Evolutionary conservation across 345 rosid genomes (phyloP).

Genomic region (Anastatica hierochuntica): DNA sequence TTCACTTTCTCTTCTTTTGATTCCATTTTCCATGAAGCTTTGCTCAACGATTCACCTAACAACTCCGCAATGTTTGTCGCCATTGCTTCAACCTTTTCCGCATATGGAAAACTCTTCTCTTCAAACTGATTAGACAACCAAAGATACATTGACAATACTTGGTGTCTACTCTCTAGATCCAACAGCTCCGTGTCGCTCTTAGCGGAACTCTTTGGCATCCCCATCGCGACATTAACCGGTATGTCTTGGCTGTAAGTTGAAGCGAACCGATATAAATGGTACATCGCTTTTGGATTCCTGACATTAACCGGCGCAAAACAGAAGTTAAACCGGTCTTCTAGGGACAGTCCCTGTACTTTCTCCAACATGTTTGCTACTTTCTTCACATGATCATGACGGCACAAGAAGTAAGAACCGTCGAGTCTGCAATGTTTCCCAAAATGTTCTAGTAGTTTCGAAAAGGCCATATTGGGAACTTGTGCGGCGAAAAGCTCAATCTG

Average conservation of each 20-base stretch:
- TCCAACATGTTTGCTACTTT: conserved; percentile 95
- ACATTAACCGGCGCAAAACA: conserved; percentile 91
- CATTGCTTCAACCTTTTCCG: conserved; percentile 71
- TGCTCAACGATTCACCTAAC: conserved; percentile 66
- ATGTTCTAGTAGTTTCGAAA: conserved; percentile 56
- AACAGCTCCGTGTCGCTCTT: conserved; percentile 66
- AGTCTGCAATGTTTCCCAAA: conserved; percentile 73
- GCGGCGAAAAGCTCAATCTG: conserved; percentile 88
- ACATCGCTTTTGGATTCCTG: conserved; percentile 87
- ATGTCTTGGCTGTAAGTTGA: conserved; percentile 50
- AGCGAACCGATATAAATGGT: conserved; percentile 71
- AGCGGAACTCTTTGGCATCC: conserved; percentile 84
- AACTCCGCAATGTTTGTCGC: conserved; percentile 66
- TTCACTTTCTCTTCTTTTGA: conserved; percentile 43
- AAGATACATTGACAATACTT: conserved; percentile 77
- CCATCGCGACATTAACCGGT: conserved; percentile 80
- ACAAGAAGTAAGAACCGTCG: conserved; percentile 79
- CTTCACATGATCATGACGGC: conserved; percentile 72
- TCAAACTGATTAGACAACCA: conserved; percentile 84
- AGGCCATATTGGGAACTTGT: conserved; percentile 44
- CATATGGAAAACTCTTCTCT: conserved; percentile 63
- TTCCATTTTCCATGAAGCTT: conserved; percentile 73
- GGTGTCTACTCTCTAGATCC: conserved; percentile 83
- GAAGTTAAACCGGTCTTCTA: conserved; percentile 88
- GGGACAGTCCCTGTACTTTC: conserved; percentile 60